Evolutionary conservation across 352 stramenopile genomes (phyloP).

Genomic region (Elongisporangium undulatum): DNA sequence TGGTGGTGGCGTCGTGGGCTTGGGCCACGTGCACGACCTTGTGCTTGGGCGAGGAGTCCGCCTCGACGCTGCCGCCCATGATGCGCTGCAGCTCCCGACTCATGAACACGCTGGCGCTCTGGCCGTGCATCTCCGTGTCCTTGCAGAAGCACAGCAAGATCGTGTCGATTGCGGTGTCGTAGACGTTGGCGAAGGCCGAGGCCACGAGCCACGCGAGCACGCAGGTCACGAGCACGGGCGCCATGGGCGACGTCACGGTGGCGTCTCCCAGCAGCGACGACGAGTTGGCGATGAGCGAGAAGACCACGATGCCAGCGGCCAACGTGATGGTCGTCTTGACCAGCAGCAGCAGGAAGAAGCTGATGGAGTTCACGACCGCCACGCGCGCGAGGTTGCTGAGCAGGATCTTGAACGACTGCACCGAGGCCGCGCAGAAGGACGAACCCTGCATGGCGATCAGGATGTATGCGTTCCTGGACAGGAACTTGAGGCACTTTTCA

Average conservation of each 20-base stretch:
- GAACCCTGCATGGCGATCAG: constrained; percentile 76
- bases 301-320: constrained; percentile 33
- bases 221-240: constrained; percentile 85
- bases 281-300: constrained; percentile 34
- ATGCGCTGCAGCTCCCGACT: constrained; percentile 61
- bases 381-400: constrained; percentile 89
- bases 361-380: constrained; percentile 90
- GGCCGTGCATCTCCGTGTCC: constrained; percentile 72
- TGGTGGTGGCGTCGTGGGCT: constrained; percentile 12
- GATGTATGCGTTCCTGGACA: constrained; percentile 97
- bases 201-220: constrained; percentile 88
- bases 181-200: constrained; percentile 92
- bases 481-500: constrained; percentile 95
- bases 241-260: constrained; percentile 83
- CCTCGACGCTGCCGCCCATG: constrained; percentile 32
- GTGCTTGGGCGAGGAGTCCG: constrained; percentile 13
- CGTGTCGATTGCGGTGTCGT: constrained; percentile 93
- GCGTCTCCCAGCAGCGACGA: constrained; percentile 37
- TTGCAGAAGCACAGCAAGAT: constrained; percentile 97
- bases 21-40: constrained; percentile 37
- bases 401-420: constrained; percentile 93
- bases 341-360: constrained; percentile 92
- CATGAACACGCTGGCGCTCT: constrained; percentile 71
- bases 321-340: constrained; percentile 89
- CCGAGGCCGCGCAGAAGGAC: constrained; percentile 87